Base-by-base conservation (phyloP, 1,284 basidiomycete genomes). In the Ganoderma resinaceum region DNA sequence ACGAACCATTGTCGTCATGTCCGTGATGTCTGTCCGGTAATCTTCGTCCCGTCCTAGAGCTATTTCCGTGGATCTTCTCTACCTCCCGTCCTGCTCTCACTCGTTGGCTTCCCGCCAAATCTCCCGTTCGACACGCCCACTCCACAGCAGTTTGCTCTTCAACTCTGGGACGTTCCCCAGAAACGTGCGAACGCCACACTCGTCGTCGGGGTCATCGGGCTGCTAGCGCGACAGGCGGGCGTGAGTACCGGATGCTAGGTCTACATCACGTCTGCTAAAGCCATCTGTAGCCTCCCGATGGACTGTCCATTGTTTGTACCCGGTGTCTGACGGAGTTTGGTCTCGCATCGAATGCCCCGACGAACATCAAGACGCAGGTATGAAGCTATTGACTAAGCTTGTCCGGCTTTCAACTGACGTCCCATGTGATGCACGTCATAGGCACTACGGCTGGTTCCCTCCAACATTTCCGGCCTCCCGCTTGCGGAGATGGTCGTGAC, bases 11-110 rank as follows among this genome's bases (percentile, higher is more conserved):
- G 69, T 63, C 67, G 69, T 70, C 71, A 67, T 70, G 66, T 67
- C 63, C 35, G 43, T 53, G 61, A 62, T 69, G 23, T 38, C 38
- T 65, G 35, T 38, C 37, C 64, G 33, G 60, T 66, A 64, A 58
- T n/a, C 37, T 29, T 62, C 60, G 40, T 42, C 31, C 65, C 12
- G 37, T 66, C 40, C 38, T 77, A 98, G 95, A 98, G 96, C 79
- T 99, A 98, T 84, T 98, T 99, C 83, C 92, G 95, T 67, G 97
- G 98, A 82, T 95, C 96, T 1, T 86, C 92, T 9, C 87, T 97
- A 57, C 95, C 97, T 62, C 88, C 95, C 1, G 87, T 98, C 26
- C 87, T 99, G 33, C 91, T 95, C 73, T 98, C 96, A 79, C 95
- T 98, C 37, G 87, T 99, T 29, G 90, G 93, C 72, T 97, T 96